These are phyloP conservation scores for Salix caprea DNA, from an alignment of 345 rosid genomes.

Conservation along the genomic window DNA sequence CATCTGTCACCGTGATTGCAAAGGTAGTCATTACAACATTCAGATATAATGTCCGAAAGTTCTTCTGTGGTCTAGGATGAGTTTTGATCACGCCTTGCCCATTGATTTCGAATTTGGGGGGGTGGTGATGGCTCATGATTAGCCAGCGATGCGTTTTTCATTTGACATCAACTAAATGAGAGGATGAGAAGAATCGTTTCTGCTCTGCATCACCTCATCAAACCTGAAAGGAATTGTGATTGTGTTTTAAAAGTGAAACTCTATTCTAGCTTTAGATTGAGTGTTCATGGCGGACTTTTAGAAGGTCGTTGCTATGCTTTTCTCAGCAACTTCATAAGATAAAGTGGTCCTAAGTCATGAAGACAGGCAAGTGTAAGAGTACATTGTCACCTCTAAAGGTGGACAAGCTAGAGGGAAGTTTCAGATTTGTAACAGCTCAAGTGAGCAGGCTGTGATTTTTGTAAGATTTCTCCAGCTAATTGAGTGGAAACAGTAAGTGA, in stretches of 20 bases:
- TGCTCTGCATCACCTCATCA: not conserved
- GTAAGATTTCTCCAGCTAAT: not conserved
- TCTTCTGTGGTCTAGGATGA: not conserved
- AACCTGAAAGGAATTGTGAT: slow-evolving; percentile 13
- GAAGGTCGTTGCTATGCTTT: not conserved
- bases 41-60: not conserved
- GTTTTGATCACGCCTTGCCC: not conserved
- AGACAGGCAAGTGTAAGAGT: not conserved
- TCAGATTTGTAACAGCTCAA: too few species aligned
- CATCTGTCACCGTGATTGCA: not conserved
- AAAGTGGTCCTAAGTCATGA: not conserved
- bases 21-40: not conserved
- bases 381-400: too few species aligned
- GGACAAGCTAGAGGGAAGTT: too few species aligned
- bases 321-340: not conserved
- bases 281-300: not conserved
- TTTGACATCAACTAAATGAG: not conserved
- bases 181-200: not conserved
- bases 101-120: too few species aligned
- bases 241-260: not conserved
- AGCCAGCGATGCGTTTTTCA: not conserved
- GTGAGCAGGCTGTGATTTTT: not conserved
- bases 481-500: not conserved
- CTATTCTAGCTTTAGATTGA: not conserved
- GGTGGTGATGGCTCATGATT: not conserved